These are phyloP conservation scores for Didymellaceae sp. DNA, from an alignment of 2,329 filamentous ascomycete species.

Conservation along the genomic window DNA sequence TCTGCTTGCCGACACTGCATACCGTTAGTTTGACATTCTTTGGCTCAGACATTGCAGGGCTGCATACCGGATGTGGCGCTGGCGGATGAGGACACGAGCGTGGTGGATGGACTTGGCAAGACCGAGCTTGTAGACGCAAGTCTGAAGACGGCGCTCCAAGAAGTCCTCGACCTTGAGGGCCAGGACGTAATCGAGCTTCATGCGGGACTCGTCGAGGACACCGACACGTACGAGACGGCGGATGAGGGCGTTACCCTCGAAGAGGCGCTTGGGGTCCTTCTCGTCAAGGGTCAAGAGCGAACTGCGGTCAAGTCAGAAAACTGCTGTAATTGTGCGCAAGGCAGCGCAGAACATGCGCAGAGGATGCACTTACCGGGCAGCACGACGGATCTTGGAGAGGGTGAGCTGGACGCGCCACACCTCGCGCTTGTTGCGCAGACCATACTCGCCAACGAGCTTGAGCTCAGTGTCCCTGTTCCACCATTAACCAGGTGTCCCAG, in stretches of 20 bases:
- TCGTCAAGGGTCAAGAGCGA: slow-evolving; percentile 99
- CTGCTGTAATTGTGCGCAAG: slow-evolving; percentile 15
- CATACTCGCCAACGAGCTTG: slow-evolving; percentile 99
- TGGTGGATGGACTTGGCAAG: slow-evolving; percentile 99
- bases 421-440: slow-evolving; percentile 99
- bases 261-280: slow-evolving; percentile 99
- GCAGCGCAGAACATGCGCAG: slow-evolving; percentile 16
- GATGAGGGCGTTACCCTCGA: slow-evolving; percentile 99
- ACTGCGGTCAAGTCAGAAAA: slow-evolving; percentile 61
- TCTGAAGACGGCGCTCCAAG: slow-evolving; percentile 99
- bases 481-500: slow-evolving; percentile 75
- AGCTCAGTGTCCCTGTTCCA: slow-evolving; percentile 91
- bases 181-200: slow-evolving; percentile 99
- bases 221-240: slow-evolving; percentile 99
- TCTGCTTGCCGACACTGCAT: slow-evolving; percentile 94
- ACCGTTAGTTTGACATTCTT: slow-evolving; percentile 22
- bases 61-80: slow-evolving; percentile 89
- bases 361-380: slow-evolving; percentile 80
- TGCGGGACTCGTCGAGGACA: slow-evolving; percentile 99
- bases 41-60: not conserved
- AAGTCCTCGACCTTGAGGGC: slow-evolving; percentile 99
- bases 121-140: slow-evolving; percentile 99
- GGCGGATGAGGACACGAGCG: slow-evolving; percentile 98
- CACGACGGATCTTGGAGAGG: slow-evolving; percentile 99
- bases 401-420: slow-evolving; percentile 99